Conservation (phyloP, 768 basidiomycete genomes). For the Pilatotrama ljubarskyi region DNA sequence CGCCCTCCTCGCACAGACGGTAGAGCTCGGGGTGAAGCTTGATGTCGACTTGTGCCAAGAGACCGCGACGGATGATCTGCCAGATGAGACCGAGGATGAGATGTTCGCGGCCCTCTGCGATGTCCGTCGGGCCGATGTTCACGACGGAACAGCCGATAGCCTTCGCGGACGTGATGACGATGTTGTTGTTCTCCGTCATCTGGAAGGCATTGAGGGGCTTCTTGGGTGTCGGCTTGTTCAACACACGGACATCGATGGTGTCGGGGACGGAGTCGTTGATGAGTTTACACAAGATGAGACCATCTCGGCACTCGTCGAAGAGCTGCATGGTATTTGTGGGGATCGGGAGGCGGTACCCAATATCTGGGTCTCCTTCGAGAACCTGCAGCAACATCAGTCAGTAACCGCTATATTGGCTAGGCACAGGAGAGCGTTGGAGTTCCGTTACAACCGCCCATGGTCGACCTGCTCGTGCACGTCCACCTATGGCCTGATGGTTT, state of each 20-base stretch:
- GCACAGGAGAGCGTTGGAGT: too few species aligned
- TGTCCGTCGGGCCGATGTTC: conserved; percentile 93
- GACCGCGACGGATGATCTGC: conserved; percentile 95
- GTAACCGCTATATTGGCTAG: too few species aligned
- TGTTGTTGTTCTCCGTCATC: conserved; percentile 99
- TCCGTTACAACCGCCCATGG: too few species aligned
- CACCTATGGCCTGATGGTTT: too few species aligned
- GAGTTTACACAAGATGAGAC: conserved; percentile 94
- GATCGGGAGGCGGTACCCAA: conserved; percentile 82
- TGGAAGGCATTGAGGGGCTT: conserved; percentile 97
- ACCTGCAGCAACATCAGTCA: conserved; percentile 50
- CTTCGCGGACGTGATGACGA: conserved; percentile 97
- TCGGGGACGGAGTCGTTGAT: conserved; percentile 99
- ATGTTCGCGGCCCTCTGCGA: conserved; percentile 93
- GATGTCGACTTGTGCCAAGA: conserved; percentile 95
- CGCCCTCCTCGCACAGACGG: conserved; percentile 92
- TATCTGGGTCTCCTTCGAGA: conserved; percentile 86
- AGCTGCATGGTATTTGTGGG: conserved; percentile 97
- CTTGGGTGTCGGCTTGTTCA: conserved; percentile 80
- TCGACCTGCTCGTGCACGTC: too few species aligned
- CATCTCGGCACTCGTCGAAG: conserved; percentile 96
- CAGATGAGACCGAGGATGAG: conserved; percentile 97
- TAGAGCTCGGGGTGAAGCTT: conserved; percentile 98
- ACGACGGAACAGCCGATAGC: conserved; percentile 98
- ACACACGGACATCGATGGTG: conserved; percentile 97